Conservation (phyloP, 768 basidiomycete genomes). For the Serendipita sp. region DNA sequence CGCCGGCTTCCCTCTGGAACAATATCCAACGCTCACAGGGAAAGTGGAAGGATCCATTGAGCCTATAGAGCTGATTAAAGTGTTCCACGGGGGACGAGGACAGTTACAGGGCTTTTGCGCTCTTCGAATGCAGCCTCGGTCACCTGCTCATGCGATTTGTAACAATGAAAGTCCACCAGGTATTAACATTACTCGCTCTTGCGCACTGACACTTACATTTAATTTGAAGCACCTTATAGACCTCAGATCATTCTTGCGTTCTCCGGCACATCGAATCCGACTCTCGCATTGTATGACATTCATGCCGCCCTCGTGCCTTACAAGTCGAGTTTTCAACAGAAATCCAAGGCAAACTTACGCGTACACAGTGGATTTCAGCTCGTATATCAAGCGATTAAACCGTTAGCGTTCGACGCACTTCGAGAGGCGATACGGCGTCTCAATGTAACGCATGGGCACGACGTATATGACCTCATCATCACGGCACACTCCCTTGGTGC, state of each 20-base stretch:
- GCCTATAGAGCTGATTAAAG: conserved; percentile 21
- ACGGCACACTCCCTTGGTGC: conserved; percentile 47
- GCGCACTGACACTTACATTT: not conserved
- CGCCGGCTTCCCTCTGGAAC: conserved; percentile 34
- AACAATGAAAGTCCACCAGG: not conserved
- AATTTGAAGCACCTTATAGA: conserved; percentile 5
- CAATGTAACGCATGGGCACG: conserved; percentile 10
- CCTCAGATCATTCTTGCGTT: conserved; percentile 37
- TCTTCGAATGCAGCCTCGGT: conserved; percentile 20
- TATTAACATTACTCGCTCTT: not conserved
- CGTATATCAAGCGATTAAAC: conserved; percentile 30
- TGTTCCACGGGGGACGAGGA: conserved; percentile 28
- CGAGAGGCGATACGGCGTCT: conserved; percentile 22
- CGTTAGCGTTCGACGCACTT: conserved; percentile 22
- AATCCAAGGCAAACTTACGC: not conserved
- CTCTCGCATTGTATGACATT: conserved; percentile 34
- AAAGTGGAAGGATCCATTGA: conserved; percentile 15
- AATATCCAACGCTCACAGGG: conserved; percentile 20
- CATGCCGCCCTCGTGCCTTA: conserved; percentile 18
- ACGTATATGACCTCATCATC: conserved; percentile 27
- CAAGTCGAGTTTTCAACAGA: conserved; percentile 23
- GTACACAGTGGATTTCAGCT: conserved; percentile 43
- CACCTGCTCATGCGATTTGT: not conserved
- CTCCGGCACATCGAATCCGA: conserved; percentile 29
- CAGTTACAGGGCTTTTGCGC: conserved; percentile 31